These are phyloP conservation scores for Agaricus blazei DNA, from an alignment of 768 basidiomycete genomes.

Conservation along the genomic window DNA sequence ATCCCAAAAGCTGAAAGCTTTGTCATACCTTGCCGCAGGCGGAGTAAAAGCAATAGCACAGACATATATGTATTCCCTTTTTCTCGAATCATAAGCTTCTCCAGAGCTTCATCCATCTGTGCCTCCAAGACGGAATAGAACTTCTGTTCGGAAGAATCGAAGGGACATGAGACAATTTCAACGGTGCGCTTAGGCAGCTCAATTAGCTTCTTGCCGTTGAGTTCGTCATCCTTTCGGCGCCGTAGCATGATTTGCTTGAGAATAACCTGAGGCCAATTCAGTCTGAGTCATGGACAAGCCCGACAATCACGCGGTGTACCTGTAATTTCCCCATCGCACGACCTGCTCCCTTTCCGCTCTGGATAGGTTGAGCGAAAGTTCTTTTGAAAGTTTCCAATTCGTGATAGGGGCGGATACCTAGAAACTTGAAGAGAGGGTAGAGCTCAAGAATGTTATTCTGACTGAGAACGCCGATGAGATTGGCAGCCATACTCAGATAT, in stretches of 20 bases:
- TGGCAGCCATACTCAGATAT: conserved; percentile 15
- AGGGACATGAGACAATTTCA: conserved; percentile 68
- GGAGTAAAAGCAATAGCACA: conserved; percentile 66
- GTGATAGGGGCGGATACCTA: conserved; percentile 77
- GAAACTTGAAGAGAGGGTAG: conserved; percentile 84
- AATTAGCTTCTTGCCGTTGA: conserved; percentile 81
- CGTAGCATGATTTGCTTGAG: conserved; percentile 87
- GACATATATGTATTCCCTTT: conserved; percentile 63
- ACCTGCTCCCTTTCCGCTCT: conserved; percentile 49
- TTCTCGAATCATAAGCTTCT: conserved; percentile 56
- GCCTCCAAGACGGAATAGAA: conserved; percentile 76
- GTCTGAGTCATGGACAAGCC: neutral
- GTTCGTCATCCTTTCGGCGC: conserved; percentile 64
- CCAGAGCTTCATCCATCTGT: conserved; percentile 61
- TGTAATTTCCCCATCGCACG: conserved; percentile 84
- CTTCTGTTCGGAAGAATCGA: conserved; percentile 67
- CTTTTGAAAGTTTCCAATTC: conserved; percentile 76
- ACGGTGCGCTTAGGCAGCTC: conserved; percentile 74
- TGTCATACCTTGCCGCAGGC: conserved; percentile 80
- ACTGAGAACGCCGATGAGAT: conserved; percentile 30
- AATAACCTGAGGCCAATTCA: conserved; percentile 47
- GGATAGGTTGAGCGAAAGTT: conserved; percentile 77
- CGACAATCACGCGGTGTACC: conserved; percentile 27
- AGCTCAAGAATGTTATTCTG: conserved; percentile 92
- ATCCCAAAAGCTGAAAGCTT: neutral